Evolutionary conservation across 2,329 filamentous ascomycete genomes (phyloP), one percentile per base, ranked within the genome.

Genomic region (Geosmithia flava): DNA sequence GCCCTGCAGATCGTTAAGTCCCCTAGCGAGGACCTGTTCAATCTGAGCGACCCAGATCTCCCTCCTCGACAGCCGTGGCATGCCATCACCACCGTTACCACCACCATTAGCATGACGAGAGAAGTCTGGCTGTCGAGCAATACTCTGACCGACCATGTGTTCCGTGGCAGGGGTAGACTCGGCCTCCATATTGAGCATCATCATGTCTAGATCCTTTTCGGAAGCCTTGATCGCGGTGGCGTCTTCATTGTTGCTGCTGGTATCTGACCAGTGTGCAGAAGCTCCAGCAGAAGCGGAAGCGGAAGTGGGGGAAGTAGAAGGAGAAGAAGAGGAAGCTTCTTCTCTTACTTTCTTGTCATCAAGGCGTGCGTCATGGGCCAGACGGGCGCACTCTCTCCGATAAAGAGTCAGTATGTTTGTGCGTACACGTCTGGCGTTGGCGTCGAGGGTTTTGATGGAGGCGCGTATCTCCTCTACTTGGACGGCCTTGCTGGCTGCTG

Each of bases 321-420:
- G n/a, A n/a, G n/a, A n/a, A n/a, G n/a, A n/a, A n/a, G n/a, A n/a
- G n/a, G n/a, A n/a, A 27, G 4, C 23, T 27, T 8, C 23, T 27
- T 8, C 23, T 27, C 23, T 8, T 27, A 4, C 23, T 27, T 8
- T 8, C 29, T 20, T 27, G 20, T 49, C 56, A 13, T 53, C 53
- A 40, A 48, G 53, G 7, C 49, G 51, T 8, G 53, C 53, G 7
- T 54, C 49, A 46, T 54, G 56, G 19, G 53, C 46, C 48, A 65
- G 53, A 48, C 64, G 64, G n/a, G 57, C 49, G 49, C 55, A 57
- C 47, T 67, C 62, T 33, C 59, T 62, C 29, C 54, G 52, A 44
- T 55, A 52, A 7, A 64, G 53, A 17, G 55, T 49, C 42, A 58
- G 47, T 20, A 65, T 55, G 55, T 65, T 66, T 51, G 48, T 51